Percentiles rank a stretch among this genome's conserved stretches.
Conservation (phyloP, 768 basidiomycete species). For the Lepiota brunneoincarnata region DNA sequence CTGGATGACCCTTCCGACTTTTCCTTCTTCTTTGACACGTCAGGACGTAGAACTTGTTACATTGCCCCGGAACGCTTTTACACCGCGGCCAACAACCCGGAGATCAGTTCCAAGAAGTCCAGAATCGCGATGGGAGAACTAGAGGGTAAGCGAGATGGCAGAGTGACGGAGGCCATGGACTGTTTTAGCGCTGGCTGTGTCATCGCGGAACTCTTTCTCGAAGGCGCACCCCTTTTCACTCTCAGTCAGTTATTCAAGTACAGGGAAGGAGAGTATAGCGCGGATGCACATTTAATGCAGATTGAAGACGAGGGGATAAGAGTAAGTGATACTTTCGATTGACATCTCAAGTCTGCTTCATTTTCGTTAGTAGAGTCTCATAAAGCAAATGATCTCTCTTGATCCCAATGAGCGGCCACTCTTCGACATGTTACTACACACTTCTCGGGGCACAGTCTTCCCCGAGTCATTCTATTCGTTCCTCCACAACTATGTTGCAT, state of each 20-base stretch:
- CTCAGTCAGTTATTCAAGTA: constrained; percentile 96
- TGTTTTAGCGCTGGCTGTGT: constrained; percentile 95
- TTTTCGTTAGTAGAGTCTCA: constrained; percentile 59
- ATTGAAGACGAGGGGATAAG: constrained; percentile 83
- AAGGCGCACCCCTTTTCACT: constrained; percentile 90
- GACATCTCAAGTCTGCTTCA: constrained; percentile 19
- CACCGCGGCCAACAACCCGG: constrained; percentile 63
- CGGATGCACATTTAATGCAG: constrained; percentile 65
- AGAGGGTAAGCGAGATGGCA: constrained; percentile 71
- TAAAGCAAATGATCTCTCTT: constrained; percentile 87
- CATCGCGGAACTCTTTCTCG: constrained; percentile 92
- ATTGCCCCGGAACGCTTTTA: constrained; percentile 96
- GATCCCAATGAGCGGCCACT: constrained; percentile 75
- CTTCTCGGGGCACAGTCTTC: constrained; percentile 75
- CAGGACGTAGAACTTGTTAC: constrained; percentile 91
- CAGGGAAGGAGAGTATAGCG: constrained; percentile 76
- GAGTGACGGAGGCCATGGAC: constrained; percentile 95
- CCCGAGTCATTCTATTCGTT: constrained; percentile 96
- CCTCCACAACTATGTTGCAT: constrained; percentile 84
- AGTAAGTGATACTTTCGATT: constrained; percentile 44
- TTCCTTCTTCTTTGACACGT: constrained; percentile 97
- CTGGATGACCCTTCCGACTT: constrained; percentile 97
- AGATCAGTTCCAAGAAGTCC: constrained; percentile 68
- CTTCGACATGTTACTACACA: constrained; percentile 76
- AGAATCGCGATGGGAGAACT: constrained; percentile 48